Base-by-base conservation (phyloP, 495 filamentous ascomycete species). In the Annulohypoxylon bovei region DNA sequence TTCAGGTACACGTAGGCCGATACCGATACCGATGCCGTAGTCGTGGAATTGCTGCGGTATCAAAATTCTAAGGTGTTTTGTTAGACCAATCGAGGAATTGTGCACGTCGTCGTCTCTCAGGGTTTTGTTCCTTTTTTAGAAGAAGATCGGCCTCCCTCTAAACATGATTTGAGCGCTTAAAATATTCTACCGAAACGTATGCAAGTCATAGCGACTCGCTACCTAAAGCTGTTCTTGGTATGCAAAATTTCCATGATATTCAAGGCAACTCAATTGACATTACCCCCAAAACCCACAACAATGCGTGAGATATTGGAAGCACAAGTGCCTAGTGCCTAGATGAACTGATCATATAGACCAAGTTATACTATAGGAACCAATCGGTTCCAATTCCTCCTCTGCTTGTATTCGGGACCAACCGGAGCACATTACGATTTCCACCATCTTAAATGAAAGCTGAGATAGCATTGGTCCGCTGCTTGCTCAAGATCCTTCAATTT, bases 21-120 rank as follows among this genome's bases (percentile, higher is more conserved):
- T 37, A 32, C 46, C 30, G 60, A 67, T 37, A 32, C 64, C 70
- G 40, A 68, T 55, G 54, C 65, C 70, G 47, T 60, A 57, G 60
- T 23, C 46, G 40, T 64, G 59, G 58, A 53, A 63, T 62, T 32
- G 58, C 40, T 56, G 47, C 33, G 16, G 47, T 40, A 54, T 47
- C 37, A 8, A 40, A 12, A 16, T 18, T 52, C n/a, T 16, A 32
- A n/a, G 39, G 18, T 28, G 37, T 57, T 9, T 9, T 44, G 30
- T 7, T 33, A 32, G 44, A 50, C 54, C 11, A 57, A 47, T 56
- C 28, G 28, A n/a, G 12, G 40, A 39, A 12, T 47, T 22, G 20
- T 27, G 20, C 32, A 44, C 44, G 23, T 11, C 4, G 42, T 57
- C 32, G 42, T 57, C 20, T 20, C 20, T 28, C 37, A 6, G 40